A percentile compares a stretch with the other conserved stretches of the same genome.
Conservation (phyloP, 495 filamentous ascomycete genomes). For the Cairneyella variabilis region DNA sequence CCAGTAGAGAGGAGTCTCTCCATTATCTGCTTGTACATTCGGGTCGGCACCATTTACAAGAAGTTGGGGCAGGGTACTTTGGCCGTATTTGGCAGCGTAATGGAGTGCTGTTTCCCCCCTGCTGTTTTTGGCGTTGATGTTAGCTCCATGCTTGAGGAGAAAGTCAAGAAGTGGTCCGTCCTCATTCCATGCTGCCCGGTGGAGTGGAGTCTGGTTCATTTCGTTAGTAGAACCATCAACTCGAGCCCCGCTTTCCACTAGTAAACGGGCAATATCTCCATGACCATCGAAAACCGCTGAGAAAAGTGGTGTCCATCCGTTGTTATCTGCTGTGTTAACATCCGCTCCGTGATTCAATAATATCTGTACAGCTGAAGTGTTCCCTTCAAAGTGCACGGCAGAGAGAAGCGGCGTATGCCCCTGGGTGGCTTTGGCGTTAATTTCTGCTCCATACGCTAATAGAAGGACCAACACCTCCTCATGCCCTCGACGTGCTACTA, state of each 20-base stretch:
- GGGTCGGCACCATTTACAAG: conserved; percentile 23
- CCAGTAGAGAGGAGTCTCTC: conserved; percentile 1
- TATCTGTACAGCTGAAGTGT: not conserved
- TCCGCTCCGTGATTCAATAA: conserved; percentile 22
- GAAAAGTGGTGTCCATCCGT: conserved; percentile 23
- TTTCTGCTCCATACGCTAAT: conserved; percentile 23
- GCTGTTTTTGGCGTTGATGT: conserved; percentile 8
- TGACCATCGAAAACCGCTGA: conserved; percentile 21
- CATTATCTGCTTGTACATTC: not conserved
- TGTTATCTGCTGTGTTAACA: conserved; percentile 5
- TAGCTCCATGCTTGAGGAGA: conserved; percentile 23
- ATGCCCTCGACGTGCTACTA: conserved; percentile 20
- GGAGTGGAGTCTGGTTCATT: not conserved
- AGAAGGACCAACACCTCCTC: conserved; percentile 23
- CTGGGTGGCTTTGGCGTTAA: conserved; percentile 8
- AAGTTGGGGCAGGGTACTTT: conserved; percentile 1
- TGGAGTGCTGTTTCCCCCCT: conserved; percentile 1
- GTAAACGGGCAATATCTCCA: conserved; percentile 15
- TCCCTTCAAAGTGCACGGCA: not conserved
- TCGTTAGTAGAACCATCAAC: conserved; percentile 1
- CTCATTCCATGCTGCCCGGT: conserved; percentile 5
- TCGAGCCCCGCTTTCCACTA: conserved; percentile 21
- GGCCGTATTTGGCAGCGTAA: not conserved
- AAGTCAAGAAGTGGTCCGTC: conserved; percentile 10
- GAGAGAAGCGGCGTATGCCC: conserved; percentile 27